These are phyloP conservation scores for Penicillium riverlandense DNA, from an alignment of 495 filamentous ascomycete species.

Conservation along the genomic window DNA sequence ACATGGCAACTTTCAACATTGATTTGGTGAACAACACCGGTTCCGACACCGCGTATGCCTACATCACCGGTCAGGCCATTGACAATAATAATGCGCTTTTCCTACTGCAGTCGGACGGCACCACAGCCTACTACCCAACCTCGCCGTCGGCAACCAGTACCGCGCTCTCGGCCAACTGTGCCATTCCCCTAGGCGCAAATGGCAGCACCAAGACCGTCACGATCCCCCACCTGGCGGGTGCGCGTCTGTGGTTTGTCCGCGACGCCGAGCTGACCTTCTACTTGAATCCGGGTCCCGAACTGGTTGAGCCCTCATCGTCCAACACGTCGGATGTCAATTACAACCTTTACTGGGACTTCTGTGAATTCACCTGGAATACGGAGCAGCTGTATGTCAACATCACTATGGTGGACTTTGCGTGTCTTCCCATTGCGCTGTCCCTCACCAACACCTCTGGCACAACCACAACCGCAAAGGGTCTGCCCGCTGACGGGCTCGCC, in stretches of 20 bases:
- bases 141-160: slow-evolving; percentile 37
- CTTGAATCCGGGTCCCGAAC: slow-evolving; percentile 59
- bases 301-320: slow-evolving; percentile 65
- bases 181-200: slow-evolving; percentile 54
- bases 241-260: slow-evolving; percentile 60
- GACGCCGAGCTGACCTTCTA: slow-evolving; percentile 58
- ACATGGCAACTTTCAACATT: slow-evolving; percentile 46
- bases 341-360: slow-evolving; percentile 57
- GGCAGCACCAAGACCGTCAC: slow-evolving; percentile 53
- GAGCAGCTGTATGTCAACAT: slow-evolving; percentile 68
- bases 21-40: slow-evolving; percentile 56
- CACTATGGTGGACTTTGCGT: slow-evolving; percentile 67
- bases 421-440: slow-evolving; percentile 55
- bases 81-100: slow-evolving; percentile 53
- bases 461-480: slow-evolving; percentile 50
- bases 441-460: slow-evolving; percentile 46
- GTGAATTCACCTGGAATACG: slow-evolving; percentile 66
- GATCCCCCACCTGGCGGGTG: slow-evolving; percentile 63
- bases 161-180: slow-evolving; percentile 45
- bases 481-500: slow-evolving; percentile 50
- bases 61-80: slow-evolving; percentile 59
- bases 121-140: slow-evolving; percentile 46
- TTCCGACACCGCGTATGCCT: slow-evolving; percentile 58
- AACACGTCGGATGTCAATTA: slow-evolving; percentile 62
- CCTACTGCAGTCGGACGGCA: slow-evolving; percentile 56